Evolutionary conservation across 345 rosid genomes (phyloP).

Genomic region (Eucalyptus tenuipes): DNA sequence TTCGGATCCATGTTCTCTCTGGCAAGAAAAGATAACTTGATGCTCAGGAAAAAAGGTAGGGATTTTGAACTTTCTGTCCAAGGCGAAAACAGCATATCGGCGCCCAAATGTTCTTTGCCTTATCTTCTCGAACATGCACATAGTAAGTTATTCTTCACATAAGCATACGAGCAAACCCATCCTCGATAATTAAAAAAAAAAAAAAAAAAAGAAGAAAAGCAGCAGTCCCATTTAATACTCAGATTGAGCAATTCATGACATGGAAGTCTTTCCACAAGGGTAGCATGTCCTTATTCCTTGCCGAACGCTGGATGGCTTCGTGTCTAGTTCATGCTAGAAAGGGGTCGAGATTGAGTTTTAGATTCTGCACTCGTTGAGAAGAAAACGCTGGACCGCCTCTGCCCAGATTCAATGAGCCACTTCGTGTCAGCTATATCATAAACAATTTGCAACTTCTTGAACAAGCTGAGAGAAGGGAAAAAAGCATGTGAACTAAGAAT

Average conservation of each 20-base stretch:
- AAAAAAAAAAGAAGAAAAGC: not conserved
- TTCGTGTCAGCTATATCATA: not conserved
- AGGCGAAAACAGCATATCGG: not conserved
- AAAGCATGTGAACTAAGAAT: not conserved
- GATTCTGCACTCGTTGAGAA: not conserved
- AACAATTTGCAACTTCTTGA: not conserved
- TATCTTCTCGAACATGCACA: constrained; percentile 1
- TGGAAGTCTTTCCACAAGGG: not conserved
- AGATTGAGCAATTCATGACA: not conserved
- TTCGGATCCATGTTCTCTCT: not conserved
- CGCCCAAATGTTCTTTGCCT: constrained; percentile 13
- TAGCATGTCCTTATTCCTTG: not conserved
- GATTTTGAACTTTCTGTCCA: not conserved
- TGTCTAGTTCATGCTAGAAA: not conserved
- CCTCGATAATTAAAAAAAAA: not conserved
- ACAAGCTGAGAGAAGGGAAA: not conserved
- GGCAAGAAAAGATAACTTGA: not conserved
- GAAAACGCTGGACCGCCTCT: not conserved
- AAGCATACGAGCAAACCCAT: not conserved
- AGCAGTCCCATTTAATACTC: not conserved
- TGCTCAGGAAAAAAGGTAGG: not conserved
- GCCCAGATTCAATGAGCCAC: not conserved
- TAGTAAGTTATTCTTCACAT: not conserved
- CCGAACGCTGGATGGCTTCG: not conserved
- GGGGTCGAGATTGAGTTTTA: not conserved